A percentile compares a stretch with the other conserved stretches of the same genome.
Evolutionary conservation across 208 protist species (phyloP).

Genomic region (Vickermania ingenoplastis): DNA sequence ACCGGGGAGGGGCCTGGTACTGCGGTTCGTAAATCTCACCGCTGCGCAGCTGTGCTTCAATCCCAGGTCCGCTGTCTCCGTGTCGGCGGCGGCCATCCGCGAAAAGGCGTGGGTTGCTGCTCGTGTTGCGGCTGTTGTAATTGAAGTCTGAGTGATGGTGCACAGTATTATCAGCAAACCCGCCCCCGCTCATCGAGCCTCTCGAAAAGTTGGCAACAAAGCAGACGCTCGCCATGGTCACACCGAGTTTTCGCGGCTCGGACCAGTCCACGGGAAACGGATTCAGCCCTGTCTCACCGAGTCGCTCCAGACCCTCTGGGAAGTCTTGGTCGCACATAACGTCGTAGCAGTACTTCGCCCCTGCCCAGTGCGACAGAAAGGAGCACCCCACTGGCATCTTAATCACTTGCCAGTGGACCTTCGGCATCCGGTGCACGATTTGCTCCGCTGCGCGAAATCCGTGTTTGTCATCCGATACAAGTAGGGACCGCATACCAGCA

Average conservation of each 20-base stretch:
- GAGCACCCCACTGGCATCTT: constrained; percentile 60
- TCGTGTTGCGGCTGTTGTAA: constrained; percentile 52
- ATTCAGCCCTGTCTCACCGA: constrained; percentile 77
- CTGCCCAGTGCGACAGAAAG: constrained; percentile 68
- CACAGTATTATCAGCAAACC: constrained; percentile 48
- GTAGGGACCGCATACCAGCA: constrained; percentile 55
- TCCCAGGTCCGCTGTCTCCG: constrained; percentile 44
- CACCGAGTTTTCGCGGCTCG: constrained; percentile 74
- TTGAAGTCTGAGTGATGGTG: constrained; percentile 38
- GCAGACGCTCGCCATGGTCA: constrained; percentile 76
- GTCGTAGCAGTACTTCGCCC: constrained; percentile 69
- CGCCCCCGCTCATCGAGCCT: constrained; percentile 69
- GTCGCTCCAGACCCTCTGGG: constrained; percentile 61
- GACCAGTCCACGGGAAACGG: constrained; percentile 85
- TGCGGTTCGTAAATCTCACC: constrained; percentile 56
- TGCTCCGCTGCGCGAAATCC: constrained; percentile 43
- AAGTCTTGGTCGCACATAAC: constrained; percentile 87
- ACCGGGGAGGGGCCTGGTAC: constrained; percentile 63
- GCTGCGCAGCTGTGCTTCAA: constrained; percentile 61
- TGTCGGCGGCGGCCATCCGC: constrained; percentile 31
- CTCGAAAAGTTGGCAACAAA: constrained; percentile 66
- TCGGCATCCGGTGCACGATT: constrained; percentile 26
- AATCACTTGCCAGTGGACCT: constrained; percentile 62
- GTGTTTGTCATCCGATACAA: constrained; percentile 48
- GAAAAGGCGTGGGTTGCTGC: constrained; percentile 58